Percentiles rank a stretch among this genome's conserved stretches.
phyloP scores from a whole-genome alignment of 805 yeast genomes.

The Saturnispora halmiae region DNA sequence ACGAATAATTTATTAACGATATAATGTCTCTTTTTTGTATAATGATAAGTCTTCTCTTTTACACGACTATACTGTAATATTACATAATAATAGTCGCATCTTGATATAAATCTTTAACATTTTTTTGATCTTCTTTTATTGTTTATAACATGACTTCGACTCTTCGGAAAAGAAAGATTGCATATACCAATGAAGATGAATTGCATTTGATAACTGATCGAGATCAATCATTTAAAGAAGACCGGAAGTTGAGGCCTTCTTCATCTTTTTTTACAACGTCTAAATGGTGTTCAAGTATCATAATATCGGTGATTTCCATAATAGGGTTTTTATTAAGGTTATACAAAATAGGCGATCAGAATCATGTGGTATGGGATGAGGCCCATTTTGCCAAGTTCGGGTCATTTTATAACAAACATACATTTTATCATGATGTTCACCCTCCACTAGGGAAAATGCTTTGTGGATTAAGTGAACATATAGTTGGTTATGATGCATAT shows the following conservation, averaged over 20 bases:
- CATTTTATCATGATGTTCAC: conserved; percentile 79
- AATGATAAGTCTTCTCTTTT: no score
- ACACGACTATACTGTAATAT: no score
- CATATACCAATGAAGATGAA: no score
- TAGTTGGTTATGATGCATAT: conserved; percentile 53
- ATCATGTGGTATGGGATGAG: conserved; percentile 90
- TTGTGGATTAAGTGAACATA: conserved; percentile 66
- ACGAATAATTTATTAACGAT: neutral
- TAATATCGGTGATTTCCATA: neutral
- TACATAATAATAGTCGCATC: no score
- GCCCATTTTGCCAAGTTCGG: conserved; percentile 93
- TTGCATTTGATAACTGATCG: no score
- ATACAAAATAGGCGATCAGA: conserved; percentile 61
- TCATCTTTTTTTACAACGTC: neutral
- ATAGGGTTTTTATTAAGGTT: conserved; percentile 4
- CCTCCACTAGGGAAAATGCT: conserved; percentile 82
- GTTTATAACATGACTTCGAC: no score
- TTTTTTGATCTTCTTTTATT: no score
- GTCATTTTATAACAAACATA: conserved; percentile 67
- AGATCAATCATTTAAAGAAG: no score
- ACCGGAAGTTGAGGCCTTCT: no score
- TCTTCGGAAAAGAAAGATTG: no score
- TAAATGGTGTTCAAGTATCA: neutral
- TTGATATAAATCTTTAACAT: no score
- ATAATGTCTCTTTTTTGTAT: conserved; percentile 1